Base-by-base conservation (phyloP, 108 stramenopile species). In the Cylindrotheca closterium region DNA sequence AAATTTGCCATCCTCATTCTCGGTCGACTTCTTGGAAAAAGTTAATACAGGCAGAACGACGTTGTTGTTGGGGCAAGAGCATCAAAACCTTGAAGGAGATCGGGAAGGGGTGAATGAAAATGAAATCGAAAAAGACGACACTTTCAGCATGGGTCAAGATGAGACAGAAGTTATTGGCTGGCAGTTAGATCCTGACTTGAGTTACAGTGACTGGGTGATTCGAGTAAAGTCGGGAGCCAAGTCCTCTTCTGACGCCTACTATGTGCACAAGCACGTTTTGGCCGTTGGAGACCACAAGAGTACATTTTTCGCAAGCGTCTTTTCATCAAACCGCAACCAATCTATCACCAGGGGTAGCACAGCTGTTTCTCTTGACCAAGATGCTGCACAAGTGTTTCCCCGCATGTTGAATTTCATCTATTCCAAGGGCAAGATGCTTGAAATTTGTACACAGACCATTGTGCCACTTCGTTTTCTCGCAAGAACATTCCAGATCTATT, bases 201-300 rank as follows among this genome's bases (percentile, higher is more conserved):
- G 53, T 46, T 70, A 54, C 49, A 70, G 68, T 28, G 79, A 79
- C 59, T 75, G 73, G 74, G 60, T 52, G 7, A 48, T 79, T 22
- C 32, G 57, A 7, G 60, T 79, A 3, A 48, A 63, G 15, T 26
- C 33, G 7, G 17, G 23, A 30, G 63, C 61, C 19, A 23, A 25
- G 18, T 33, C 23, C 12, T 17, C 52, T 17, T 12, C 45, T 17
- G 61, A 59, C 15, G 55, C 45, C 8, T 80, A 77, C 50, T 42
- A 73, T 54, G 75, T 80, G 2, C 79, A 80, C 67, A 80, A 75
- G 47, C 70, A 73, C 31, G 67, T 76, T 31, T 50, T 80, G 4
- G 52, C 67, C 0, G 59, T 80, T 19, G 79, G 79, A 23, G 71
- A 51, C 4, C 53, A 70, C 57, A 73, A 51, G 37, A 62, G 64